These are phyloP conservation scores for Peronospora destructor DNA, from an alignment of 352 stramenopile genomes.

Conservation along the genomic window DNA sequence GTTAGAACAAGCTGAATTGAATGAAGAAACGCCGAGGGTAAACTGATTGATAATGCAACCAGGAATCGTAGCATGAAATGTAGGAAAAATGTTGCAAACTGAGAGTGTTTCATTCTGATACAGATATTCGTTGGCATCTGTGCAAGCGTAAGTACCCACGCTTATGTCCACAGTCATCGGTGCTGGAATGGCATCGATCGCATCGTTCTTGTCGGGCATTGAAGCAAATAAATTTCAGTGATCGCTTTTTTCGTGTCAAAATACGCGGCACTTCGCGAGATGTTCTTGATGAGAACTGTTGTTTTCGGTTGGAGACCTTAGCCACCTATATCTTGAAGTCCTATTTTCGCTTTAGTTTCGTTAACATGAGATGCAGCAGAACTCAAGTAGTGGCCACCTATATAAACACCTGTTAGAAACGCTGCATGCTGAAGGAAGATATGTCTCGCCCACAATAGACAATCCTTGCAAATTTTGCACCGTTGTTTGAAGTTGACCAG, in stretches of 20 bases:
- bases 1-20: slow-evolving; percentile 2
- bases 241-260: background rate
- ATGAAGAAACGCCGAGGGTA: background rate
- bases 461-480: background rate
- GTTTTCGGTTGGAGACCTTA: background rate
- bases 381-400: background rate
- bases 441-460: background rate
- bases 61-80: background rate
- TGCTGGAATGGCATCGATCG: background rate
- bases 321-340: background rate
- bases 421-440: background rate
- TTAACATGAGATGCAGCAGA: background rate
- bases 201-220: background rate
- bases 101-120: background rate
- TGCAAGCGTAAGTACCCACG: too few species aligned
- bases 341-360: background rate
- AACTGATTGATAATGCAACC: too few species aligned
- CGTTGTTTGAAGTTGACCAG: background rate
- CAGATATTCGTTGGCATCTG: background rate
- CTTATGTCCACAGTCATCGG: too few species aligned
- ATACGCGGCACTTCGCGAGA: too few species aligned
- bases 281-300: too few species aligned
- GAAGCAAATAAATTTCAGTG: background rate
- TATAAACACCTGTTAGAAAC: background rate
- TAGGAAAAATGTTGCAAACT: background rate